Evolutionary conservation across 768 basidiomycete species (phyloP), one percentile per base, ranked within the genome.

Genomic region (Xerocomus spinulosus): DNA sequence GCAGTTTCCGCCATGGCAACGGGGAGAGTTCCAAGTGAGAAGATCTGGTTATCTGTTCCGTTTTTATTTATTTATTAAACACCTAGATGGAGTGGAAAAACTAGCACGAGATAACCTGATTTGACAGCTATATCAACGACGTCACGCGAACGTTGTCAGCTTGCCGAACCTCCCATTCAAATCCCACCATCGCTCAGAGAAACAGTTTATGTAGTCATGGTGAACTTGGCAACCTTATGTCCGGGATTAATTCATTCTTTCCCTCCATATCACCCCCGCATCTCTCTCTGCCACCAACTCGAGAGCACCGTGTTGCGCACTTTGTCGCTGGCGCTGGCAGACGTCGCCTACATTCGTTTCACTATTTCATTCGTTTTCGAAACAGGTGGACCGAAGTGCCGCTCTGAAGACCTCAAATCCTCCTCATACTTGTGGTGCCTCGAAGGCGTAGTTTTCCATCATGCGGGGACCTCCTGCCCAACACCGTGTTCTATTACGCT

Each of bases 281-380:
- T 33, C 38, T 32, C 41, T 33, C 54, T 50, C 46, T 41, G n/a
- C 20, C 17, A 30, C 36, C 28, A 15, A 44, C 40, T 42, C 32
- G 14, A 29, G 9, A 24, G 25, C 45, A 40, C 35, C 9, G 18
- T 28, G 15, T 24, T 23, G n/a, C 33, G 20, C 48, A 20, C 28
- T 40, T 52, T 43, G 42, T 53, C 50, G 42, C 39, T 44, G 48
- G 41, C 32, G 45, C 42, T 10, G 49, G 44, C 46, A 57, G 34
- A 43, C 56, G 42, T 49, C 58, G 42, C 32, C 10, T 42, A 60
- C 64, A n/a, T 35, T 61, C 63, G 20, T 65, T 66, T 54, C 50
- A 23, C 17, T 34, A 26, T 25, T 38, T 47, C 59, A n/a, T 20
- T 60, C 54, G 4, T 55, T 68, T 45, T 46, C 39, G 12, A 46